phyloP scores from a whole-genome alignment of 2,329 filamentous ascomycete species.

The Coniella lustricola region DNA sequence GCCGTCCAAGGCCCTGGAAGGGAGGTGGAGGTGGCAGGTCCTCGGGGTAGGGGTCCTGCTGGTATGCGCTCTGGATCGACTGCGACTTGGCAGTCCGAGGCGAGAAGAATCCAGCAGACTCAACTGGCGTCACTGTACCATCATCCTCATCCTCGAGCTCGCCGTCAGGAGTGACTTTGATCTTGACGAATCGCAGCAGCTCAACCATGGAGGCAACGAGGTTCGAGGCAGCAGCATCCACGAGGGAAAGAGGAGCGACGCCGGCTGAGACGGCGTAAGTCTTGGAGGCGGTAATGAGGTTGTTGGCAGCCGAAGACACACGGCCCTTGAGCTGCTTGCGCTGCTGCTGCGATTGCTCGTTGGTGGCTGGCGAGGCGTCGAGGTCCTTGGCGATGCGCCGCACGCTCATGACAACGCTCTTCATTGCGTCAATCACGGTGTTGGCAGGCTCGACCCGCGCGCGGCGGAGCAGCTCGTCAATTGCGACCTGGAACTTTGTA shows the following conservation, averaged over 20 bases:
- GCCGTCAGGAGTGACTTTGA: constrained; percentile 64
- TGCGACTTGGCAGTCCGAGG: constrained; percentile 33
- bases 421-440: constrained; percentile 77
- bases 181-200: constrained; percentile 75
- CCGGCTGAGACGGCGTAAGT: constrained; percentile 80
- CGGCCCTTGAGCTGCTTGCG: constrained; percentile 68
- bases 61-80: constrained; percentile 22
- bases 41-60: constrained; percentile 26
- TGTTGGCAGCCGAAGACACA: constrained; percentile 90
- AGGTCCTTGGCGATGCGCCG: constrained; percentile 80
- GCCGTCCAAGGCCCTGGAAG: constrained; percentile 51
- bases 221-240: constrained; percentile 91
- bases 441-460: constrained; percentile 69
- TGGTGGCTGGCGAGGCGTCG: constrained; percentile 47
- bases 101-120: constrained; percentile 63
- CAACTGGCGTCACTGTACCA: constrained; percentile 55
- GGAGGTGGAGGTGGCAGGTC: constrained; percentile 43
- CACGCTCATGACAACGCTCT: constrained; percentile 73
- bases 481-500: constrained; percentile 88
- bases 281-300: constrained; percentile 88
- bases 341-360: constrained; percentile 48
- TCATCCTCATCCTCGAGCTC: constrained; percentile 77
- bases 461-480: constrained; percentile 79
- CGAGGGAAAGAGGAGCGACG: constrained; percentile 82
- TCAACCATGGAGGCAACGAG: constrained; percentile 81